phyloP scores from a whole-genome alignment of 1,284 basidiomycete genomes.

The Ceraceosorus bombacis region DNA sequence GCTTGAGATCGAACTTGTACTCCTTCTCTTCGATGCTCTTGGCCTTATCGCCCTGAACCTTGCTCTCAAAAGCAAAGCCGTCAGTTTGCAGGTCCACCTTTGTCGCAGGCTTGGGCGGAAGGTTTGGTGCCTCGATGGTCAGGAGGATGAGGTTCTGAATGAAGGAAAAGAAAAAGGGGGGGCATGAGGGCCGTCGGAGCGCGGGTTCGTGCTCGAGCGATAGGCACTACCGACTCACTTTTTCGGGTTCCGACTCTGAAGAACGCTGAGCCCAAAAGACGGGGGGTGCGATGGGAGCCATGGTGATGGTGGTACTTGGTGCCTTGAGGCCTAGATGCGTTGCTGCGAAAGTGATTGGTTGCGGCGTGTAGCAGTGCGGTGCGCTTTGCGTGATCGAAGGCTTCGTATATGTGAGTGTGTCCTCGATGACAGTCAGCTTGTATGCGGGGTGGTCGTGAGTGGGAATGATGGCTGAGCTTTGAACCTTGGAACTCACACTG shows the following conservation, averaged over 20 bases:
- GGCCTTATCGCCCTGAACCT: constrained; percentile 27
- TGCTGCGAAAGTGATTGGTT: too few relatives aligned
- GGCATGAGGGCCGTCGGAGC: not conserved
- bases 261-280: constrained; percentile 47
- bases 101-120: constrained; percentile 33
- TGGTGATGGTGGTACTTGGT: too few relatives aligned
- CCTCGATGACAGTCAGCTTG: too few relatives aligned
- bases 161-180: not conserved
- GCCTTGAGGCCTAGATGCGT: too few relatives aligned
- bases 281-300: not conserved
- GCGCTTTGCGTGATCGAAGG: too few relatives aligned
- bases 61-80: constrained; percentile 37
- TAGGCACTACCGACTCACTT: constrained; percentile 17
- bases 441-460: too few relatives aligned
- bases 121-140: constrained; percentile 48
- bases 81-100: constrained; percentile 39
- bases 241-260: constrained; percentile 36
- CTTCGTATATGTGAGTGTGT: too few relatives aligned
- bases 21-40: constrained; percentile 39
- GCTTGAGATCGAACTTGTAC: constrained; percentile 43
- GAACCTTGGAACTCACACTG: too few relatives aligned
- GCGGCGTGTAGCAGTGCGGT: too few relatives aligned
- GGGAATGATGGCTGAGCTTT: too few relatives aligned
- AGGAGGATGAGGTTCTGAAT: constrained; percentile 40
- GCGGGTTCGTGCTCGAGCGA: not conserved